Conservation (phyloP, 768 basidiomycete species). For the Cystoderma amianthinum region DNA sequence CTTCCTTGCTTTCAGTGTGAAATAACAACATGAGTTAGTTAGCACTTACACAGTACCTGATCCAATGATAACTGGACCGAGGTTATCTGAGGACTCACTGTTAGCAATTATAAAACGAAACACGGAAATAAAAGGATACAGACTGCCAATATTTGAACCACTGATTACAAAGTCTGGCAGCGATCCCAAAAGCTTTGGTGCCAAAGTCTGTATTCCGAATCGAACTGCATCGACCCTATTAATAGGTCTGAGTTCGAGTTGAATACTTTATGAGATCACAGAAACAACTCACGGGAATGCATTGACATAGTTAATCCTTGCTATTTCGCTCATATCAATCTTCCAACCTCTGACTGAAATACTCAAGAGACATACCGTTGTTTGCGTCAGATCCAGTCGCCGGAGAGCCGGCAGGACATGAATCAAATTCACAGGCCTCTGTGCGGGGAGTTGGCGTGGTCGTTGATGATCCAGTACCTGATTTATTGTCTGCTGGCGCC, state of each 20-base stretch:
- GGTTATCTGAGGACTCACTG: background rate
- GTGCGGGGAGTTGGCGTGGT: conserved; percentile 23
- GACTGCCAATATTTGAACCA: conserved; percentile 40
- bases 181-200: conserved; percentile 30
- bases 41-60: conserved; percentile 37
- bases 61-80: conserved; percentile 15
- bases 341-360: too few relatives aligned
- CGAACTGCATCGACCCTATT: conserved; percentile 21
- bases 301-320: conserved; percentile 28
- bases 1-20: conserved; percentile 14
- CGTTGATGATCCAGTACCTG: conserved; percentile 37
- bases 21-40: background rate
- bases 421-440: conserved; percentile 37
- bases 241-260: background rate
- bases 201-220: conserved; percentile 38
- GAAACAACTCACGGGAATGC: conserved; percentile 20
- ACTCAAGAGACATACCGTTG: conserved; percentile 32
- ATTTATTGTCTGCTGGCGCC: conserved; percentile 36
- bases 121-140: conserved; percentile 5
- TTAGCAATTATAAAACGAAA: background rate
- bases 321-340: too few relatives aligned
- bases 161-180: conserved; percentile 37
- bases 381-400: conserved; percentile 32
- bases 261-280: background rate
- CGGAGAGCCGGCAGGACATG: conserved; percentile 37